These are phyloP conservation scores for Nicotiana noctiflora DNA, from an alignment of 257 asterid species.

Conservation along the genomic window DNA sequence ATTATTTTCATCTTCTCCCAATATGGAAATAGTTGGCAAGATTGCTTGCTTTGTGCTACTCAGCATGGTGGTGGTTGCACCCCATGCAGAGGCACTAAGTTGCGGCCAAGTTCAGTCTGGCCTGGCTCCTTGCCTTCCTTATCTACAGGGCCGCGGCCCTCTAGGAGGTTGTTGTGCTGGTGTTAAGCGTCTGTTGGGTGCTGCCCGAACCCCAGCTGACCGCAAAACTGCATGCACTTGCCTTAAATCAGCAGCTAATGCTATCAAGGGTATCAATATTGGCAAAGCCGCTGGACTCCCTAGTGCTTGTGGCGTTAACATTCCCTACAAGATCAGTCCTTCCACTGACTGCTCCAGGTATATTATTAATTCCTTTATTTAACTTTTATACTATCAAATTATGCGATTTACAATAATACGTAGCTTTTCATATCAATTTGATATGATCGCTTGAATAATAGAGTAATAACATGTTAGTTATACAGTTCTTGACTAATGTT, in stretches of 20 bases:
- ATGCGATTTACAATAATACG: too few relatives aligned
- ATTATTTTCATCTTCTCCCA: neutral
- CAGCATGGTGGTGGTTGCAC: slow-evolving; percentile 12
- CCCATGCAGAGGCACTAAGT: slow-evolving; percentile 1
- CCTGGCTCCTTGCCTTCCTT: neutral
- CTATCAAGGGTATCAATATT: neutral
- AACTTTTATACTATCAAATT: too few relatives aligned
- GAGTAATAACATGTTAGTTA: too few relatives aligned
- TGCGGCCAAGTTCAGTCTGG: too few relatives aligned
- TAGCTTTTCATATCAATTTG: too few relatives aligned
- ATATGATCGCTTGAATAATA: too few relatives aligned
- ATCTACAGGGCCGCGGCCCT: neutral
- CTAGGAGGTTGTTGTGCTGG: neutral
- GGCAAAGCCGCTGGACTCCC: slow-evolving; percentile 12
- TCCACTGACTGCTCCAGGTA: slow-evolving; percentile 17
- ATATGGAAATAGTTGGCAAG: neutral
- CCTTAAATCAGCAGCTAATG: too few relatives aligned
- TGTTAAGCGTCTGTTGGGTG: neutral
- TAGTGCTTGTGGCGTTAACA: neutral
- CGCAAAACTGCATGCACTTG: neutral
- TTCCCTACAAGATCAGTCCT: slow-evolving; percentile 17
- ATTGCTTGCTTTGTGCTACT: neutral
- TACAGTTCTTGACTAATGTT: neutral
- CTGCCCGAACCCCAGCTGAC: slow-evolving; percentile 6
- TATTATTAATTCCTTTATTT: too few relatives aligned